Evolutionary conservation across 208 protist species (phyloP), one percentile per base, ranked within the genome.

Genomic region (Histomonas meleagridis): DNA sequence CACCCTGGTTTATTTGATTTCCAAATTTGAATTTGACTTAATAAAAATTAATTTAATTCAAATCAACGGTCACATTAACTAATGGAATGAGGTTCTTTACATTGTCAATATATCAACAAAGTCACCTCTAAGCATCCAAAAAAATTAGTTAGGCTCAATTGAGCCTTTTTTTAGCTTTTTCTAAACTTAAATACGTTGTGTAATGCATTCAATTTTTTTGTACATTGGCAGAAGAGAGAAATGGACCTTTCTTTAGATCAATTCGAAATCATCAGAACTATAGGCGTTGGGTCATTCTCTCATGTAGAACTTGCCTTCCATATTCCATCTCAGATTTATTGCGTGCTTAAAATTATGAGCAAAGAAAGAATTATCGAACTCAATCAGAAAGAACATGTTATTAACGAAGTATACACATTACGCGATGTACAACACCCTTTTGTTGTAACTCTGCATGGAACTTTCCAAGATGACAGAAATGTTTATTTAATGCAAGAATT

Each of bases 161-260:
- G n/a, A n/a, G n/a, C n/a, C n/a, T n/a, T n/a, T n/a, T n/a, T n/a
- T n/a, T n/a, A n/a, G n/a, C n/a, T n/a, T n/a, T n/a, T n/a, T n/a
- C n/a, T n/a, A n/a, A n/a, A n/a, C n/a, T n/a, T n/a, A n/a, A n/a
- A n/a, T n/a, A n/a, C n/a, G n/a, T n/a, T n/a, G n/a, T n/a, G n/a
- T n/a, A n/a, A n/a, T n/a, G n/a, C n/a, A n/a, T n/a, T n/a, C n/a
- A n/a, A n/a, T n/a, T n/a, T n/a, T n/a, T n/a, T n/a, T n/a, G n/a
- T n/a, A n/a, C n/a, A n/a, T n/a, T n/a, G n/a, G n/a, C n/a, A n/a
- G n/a, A n/a, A n/a, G n/a, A n/a, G n/a, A n/a, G n/a, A n/a, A n/a
- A n/a, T n/a, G n/a, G n/a, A n/a, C n/a, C 76, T 86, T 48, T 86
- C 76, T 35, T 49, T 86, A 14, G 76, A 86, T 43, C 76, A 86